Evolutionary conservation across 2,329 filamentous ascomycete species (phyloP).

Genomic region (Cylindrodendrum hubeiense): DNA sequence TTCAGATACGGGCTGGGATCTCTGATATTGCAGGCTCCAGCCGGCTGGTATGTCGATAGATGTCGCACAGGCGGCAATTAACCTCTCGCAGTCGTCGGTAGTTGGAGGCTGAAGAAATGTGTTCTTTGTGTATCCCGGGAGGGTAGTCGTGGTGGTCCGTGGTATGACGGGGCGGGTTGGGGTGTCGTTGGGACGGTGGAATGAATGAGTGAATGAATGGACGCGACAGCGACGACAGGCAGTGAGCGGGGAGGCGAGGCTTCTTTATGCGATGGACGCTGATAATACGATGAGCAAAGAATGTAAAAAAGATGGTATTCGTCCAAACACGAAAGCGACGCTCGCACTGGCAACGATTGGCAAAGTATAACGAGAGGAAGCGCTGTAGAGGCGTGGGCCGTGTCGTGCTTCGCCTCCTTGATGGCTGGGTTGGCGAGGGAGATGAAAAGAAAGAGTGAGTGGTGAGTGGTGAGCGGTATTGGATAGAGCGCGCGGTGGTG

Average conservation of each 20-base stretch:
- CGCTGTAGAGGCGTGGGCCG: slow-evolving; percentile 32
- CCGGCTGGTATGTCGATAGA: slow-evolving; percentile 9
- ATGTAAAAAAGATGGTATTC: not conserved
- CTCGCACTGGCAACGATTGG: slow-evolving; percentile 34
- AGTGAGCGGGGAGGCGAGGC: not conserved
- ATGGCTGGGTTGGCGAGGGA: slow-evolving; percentile 12
- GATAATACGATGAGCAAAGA: not conserved
- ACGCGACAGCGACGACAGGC: not conserved
- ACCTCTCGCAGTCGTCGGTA: slow-evolving; percentile 8
- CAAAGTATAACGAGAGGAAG: slow-evolving; percentile 16
- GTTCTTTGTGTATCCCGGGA: not conserved
- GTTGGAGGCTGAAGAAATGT: not conserved
- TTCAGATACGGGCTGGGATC: slow-evolving; percentile 21
- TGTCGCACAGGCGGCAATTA: slow-evolving; percentile 12
- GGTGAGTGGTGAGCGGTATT: slow-evolving; percentile 3
- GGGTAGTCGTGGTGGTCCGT: not conserved
- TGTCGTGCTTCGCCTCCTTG: slow-evolving; percentile 10
- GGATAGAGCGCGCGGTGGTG: not conserved
- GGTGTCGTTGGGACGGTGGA: slow-evolving; percentile 27
- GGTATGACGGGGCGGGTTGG: not conserved
- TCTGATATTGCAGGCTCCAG: slow-evolving; percentile 16
- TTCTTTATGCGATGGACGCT: not conserved
- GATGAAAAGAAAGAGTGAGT: slow-evolving; percentile 17
- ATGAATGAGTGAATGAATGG: slow-evolving; percentile 24
- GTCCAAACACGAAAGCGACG: slow-evolving; percentile 16